Evolutionary conservation across 345 rosid genomes (phyloP).

Genomic region (Diplotaxis tenuifolia): DNA sequence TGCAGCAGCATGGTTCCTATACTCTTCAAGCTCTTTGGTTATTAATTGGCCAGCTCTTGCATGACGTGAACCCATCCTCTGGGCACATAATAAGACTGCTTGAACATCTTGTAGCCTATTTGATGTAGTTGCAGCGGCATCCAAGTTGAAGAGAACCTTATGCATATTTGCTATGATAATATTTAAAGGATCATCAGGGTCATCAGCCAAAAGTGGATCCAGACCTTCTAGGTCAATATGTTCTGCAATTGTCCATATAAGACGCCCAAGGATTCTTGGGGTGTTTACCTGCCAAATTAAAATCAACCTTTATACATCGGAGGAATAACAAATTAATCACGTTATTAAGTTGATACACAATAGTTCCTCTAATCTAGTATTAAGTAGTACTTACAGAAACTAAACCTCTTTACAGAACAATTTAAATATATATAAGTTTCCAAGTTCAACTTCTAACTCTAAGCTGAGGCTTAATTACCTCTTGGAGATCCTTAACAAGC

Average conservation of each 20-base stretch:
- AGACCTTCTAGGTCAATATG: conserved; percentile 93
- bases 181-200: conserved; percentile 91
- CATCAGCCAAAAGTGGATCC: conserved; percentile 99
- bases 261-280: conserved; percentile 70
- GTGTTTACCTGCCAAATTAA: conserved; percentile 64
- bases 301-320: no score
- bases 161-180: conserved; percentile 75
- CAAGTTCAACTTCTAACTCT: not conserved
- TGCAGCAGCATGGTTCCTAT: conserved; percentile 67
- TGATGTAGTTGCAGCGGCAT: conserved; percentile 69
- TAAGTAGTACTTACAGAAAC: no score
- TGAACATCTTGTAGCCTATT: conserved; percentile 95
- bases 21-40: conserved; percentile 91
- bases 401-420: no score
- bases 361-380: no score
- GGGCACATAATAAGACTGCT: conserved; percentile 85
- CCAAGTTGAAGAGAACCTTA: conserved; percentile 81
- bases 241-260: conserved; percentile 89
- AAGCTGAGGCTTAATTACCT: conserved; percentile 50
- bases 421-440: no score
- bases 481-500: conserved; percentile 83
- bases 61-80: conserved; percentile 84
- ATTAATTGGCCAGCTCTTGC: conserved; percentile 78
- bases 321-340: no score
- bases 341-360: no score